These are phyloP conservation scores for Jackrogersella minutella DNA, from an alignment of 495 filamentous ascomycete genomes.

Conservation along the genomic window DNA sequence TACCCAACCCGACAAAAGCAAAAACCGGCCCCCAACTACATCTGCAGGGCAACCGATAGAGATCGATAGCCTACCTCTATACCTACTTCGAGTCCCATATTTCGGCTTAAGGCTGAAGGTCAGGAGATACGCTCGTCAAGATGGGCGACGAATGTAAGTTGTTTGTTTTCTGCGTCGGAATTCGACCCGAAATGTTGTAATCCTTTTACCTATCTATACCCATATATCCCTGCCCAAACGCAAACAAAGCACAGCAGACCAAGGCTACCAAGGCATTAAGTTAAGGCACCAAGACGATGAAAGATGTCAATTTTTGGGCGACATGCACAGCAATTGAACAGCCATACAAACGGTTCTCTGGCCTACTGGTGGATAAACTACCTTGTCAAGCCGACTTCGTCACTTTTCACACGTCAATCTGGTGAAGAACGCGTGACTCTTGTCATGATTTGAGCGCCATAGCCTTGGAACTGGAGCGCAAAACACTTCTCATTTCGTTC, in stretches of 20 bases:
- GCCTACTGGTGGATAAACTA: background rate
- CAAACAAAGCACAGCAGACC: slow-evolving; percentile 21
- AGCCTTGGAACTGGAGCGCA: slow-evolving; percentile 20
- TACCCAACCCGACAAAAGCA: slow-evolving; percentile 19
- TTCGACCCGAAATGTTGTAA: background rate
- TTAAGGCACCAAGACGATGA: slow-evolving; percentile 6
- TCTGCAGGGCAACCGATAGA: slow-evolving; percentile 22
- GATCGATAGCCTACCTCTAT: slow-evolving; percentile 4
- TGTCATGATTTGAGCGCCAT: slow-evolving; percentile 7
- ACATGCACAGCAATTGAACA: slow-evolving; percentile 12
- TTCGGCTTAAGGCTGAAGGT: slow-evolving; percentile 25
- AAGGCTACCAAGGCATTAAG: background rate
- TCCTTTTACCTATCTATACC: background rate
- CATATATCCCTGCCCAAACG: background rate
- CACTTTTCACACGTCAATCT: background rate
- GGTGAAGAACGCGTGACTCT: background rate
- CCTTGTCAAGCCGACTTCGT: background rate
- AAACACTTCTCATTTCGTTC: slow-evolving; percentile 18
- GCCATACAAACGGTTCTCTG: background rate
- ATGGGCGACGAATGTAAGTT: slow-evolving; percentile 40
- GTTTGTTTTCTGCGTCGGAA: background rate
- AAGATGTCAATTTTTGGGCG: background rate
- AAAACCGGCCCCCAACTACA: slow-evolving; percentile 33
- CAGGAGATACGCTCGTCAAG: slow-evolving; percentile 4
- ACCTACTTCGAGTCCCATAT: background rate